Evolutionary conservation across 2,329 filamentous ascomycete species (phyloP), one percentile per base, ranked within the genome.

Genomic region (Clonostachys sp.): DNA sequence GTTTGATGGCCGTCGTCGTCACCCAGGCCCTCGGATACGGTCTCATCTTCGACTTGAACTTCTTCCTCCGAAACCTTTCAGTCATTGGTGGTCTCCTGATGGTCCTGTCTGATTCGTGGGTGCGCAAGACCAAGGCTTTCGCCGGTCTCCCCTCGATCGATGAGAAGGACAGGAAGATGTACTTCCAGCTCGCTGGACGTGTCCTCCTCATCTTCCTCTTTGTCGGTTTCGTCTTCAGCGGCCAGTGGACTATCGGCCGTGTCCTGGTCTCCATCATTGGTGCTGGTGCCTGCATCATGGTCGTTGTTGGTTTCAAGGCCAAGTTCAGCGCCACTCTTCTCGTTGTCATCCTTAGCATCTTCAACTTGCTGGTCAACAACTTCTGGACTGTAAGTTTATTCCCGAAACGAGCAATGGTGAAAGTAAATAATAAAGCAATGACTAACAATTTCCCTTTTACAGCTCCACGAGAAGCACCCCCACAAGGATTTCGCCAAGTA

Each of bases 401-500:
- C 12, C 41, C 5, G 38, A 20, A 24, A 20, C 17, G 41, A 5
- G 48, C 43, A 40, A 17, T 45, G 34, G 46, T 50, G 48, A 54
- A 17, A 12, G 24, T 39, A 38, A 38, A 48, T 20, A 34, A 39
- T 24, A 39, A 39, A 9, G 24, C 9, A 30, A 12, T 49, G 10
- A 30, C 41, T 42, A 60, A 66, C 53, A 66, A 57, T 51, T 12
- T 45, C 43, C 42, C 36, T n/a, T 14, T n/a, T 39, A 24, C 56
- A 95, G 88, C 89, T 99, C 57, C 92, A 97, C 75, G 87, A 92
- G 57, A 89, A 95, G 75, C 94, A 99, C 77, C 94, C 94, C 44
- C 92, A 97, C 80, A 97, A 97, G 83, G 94, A 99, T 72, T 99
- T 99, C 66, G 94, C 94, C 78, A 99, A 99, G 76, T 99, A 99